phyloP scores from a whole-genome alignment of 2,329 filamentous ascomycete species.

The Didymellaceae sp. region DNA sequence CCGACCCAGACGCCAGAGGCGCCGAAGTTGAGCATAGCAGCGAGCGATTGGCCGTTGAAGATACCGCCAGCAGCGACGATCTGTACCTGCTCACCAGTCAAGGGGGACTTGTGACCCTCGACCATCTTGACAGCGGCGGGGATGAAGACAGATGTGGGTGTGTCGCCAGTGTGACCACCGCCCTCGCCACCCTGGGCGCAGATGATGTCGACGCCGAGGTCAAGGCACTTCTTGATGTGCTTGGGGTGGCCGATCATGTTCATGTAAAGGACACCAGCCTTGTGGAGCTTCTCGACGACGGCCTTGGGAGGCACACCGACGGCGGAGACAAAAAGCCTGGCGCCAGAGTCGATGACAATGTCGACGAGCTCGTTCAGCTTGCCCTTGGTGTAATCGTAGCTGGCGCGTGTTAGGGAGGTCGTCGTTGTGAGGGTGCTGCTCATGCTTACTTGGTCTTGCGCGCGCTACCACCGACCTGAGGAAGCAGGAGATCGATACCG shows the following conservation, averaged over 20 bases:
- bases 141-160: conserved; percentile 90
- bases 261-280: conserved; percentile 91
- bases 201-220: conserved; percentile 89
- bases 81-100: conserved; percentile 87
- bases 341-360: conserved; percentile 90
- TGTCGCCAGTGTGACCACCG: conserved; percentile 93
- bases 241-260: conserved; percentile 99
- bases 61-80: conserved; percentile 94
- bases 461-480: conserved; percentile 91
- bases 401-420: conserved; percentile 48
- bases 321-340: conserved; percentile 93
- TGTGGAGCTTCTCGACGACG: conserved; percentile 90
- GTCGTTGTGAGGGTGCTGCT: background rate
- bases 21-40: conserved; percentile 89
- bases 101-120: conserved; percentile 80
- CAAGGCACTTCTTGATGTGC: conserved; percentile 95
- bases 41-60: conserved; percentile 88
- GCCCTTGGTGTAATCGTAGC: conserved; percentile 99
- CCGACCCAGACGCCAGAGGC: conserved; percentile 95
- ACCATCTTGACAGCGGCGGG: conserved; percentile 85
- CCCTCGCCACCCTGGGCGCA: conserved; percentile 98
- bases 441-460: conserved; percentile 83
- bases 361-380: conserved; percentile 90
- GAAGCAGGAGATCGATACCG: conserved; percentile 90
- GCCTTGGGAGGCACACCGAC: conserved; percentile 90